Percentiles rank a stretch among this genome's conserved stretches.
These are phyloP conservation scores for Ceratocystis lukuohia DNA, from an alignment of 2,329 filamentous ascomycete species.

Conservation along the genomic window DNA sequence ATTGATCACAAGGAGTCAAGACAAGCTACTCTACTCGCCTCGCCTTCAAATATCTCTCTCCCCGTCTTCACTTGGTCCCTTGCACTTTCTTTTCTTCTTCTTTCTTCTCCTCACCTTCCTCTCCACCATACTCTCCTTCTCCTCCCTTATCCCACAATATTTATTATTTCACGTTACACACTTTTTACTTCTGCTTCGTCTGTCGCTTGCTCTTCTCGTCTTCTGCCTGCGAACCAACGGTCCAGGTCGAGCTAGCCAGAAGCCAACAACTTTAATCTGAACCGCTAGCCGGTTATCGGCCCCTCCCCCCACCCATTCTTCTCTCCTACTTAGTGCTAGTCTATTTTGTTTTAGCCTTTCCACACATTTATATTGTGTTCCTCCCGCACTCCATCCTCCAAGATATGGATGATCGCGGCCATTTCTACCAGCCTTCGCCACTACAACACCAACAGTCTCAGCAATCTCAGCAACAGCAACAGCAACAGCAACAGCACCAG, in stretches of 20 bases:
- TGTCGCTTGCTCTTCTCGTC: background rate
- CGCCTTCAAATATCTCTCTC: background rate
- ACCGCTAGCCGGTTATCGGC: background rate
- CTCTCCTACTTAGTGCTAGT: background rate
- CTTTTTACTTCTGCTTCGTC: background rate
- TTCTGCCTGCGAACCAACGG: background rate
- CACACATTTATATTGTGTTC: background rate
- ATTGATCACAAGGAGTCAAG: background rate
- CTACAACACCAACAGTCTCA: background rate
- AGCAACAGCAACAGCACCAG: background rate
- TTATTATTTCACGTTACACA: background rate
- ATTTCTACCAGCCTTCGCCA: constrained; percentile 27
- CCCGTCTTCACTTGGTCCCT: background rate
- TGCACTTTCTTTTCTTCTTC: background rate
- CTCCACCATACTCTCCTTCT: background rate
- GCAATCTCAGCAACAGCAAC: background rate
- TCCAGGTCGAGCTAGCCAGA: background rate
- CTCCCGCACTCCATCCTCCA: background rate
- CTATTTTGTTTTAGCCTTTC: background rate
- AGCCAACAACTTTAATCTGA: background rate
- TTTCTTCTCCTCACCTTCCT: background rate
- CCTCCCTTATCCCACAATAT: background rate
- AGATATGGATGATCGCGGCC: constrained; percentile 9
- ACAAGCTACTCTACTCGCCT: background rate
- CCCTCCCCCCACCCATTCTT: background rate